phyloP scores from a whole-genome alignment of 331 rosid genomes.

The Cydonia oblonga region DNA sequence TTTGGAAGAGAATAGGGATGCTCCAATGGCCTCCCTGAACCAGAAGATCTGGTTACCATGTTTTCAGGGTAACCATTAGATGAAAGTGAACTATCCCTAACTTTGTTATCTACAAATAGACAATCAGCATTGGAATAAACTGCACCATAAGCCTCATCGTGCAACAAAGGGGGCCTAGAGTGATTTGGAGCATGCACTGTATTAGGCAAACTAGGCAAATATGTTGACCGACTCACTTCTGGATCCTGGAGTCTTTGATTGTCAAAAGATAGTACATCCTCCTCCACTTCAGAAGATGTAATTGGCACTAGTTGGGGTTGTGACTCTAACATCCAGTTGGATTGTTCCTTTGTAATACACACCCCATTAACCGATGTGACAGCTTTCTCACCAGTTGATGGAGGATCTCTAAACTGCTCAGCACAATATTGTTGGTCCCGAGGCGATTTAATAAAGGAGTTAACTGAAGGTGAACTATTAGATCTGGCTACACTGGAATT shows the following conservation, averaged over 20 bases:
- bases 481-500: constrained; percentile 24
- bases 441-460: constrained; percentile 20
- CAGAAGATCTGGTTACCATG: constrained; percentile 30
- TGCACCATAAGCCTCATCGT: constrained; percentile 27
- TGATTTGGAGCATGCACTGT: constrained; percentile 25
- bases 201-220: constrained; percentile 32
- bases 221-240: constrained; percentile 45
- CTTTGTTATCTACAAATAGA: constrained; percentile 24
- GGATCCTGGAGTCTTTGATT: constrained; percentile 74
- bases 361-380: constrained; percentile 17
- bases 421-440: constrained; percentile 23
- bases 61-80: constrained; percentile 43
- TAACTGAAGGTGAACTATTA: constrained; percentile 30
- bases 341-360: constrained; percentile 26
- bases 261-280: constrained; percentile 59
- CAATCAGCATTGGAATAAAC: constrained; percentile 27
- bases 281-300: constrained; percentile 48
- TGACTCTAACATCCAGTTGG: constrained; percentile 34
- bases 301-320: constrained; percentile 18
- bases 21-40: constrained; percentile 22
- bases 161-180: constrained; percentile 25
- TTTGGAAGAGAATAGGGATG: constrained; percentile 29
- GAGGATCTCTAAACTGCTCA: constrained; percentile 31
- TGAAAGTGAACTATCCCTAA: constrained; percentile 26
- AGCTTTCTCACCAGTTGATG: constrained; percentile 23